Percentiles rank a stretch among this genome's conserved stretches.
Conservation (phyloP, 2,329 filamentous ascomycete species). For the Monosporascus sp. region DNA sequence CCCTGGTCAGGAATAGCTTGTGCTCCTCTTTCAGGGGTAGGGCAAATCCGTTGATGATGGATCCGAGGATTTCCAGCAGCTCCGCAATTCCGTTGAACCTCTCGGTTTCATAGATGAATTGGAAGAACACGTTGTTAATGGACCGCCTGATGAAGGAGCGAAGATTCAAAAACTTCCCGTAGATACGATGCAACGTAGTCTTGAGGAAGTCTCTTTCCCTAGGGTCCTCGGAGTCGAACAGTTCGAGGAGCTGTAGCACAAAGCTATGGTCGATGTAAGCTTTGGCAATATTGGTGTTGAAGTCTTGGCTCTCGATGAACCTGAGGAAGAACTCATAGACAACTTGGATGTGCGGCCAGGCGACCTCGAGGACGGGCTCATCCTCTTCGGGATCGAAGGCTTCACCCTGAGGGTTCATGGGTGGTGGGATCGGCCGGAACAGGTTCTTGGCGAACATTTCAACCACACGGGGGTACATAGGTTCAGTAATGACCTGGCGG, state of each 20-base stretch:
- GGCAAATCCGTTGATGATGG: slow-evolving; percentile 98
- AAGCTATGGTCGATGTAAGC: slow-evolving; percentile 98
- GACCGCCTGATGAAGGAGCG: slow-evolving; percentile 95
- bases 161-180: slow-evolving; percentile 97
- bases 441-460: slow-evolving; percentile 99
- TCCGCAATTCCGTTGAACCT: slow-evolving; percentile 98
- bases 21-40: slow-evolving; percentile 96
- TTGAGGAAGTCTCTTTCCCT: slow-evolving; percentile 96
- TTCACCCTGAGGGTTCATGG: slow-evolving; percentile 95
- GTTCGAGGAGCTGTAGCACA: slow-evolving; percentile 90
- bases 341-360: slow-evolving; percentile 98
- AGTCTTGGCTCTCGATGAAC: slow-evolving; percentile 99
- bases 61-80: slow-evolving; percentile 90
- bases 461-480: slow-evolving; percentile 97
- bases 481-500: slow-evolving; percentile 94
- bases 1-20: slow-evolving; percentile 93
- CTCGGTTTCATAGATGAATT: slow-evolving; percentile 98
- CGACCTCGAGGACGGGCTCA: slow-evolving; percentile 94
- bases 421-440: slow-evolving; percentile 93
- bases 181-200: slow-evolving; percentile 95
- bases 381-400: slow-evolving; percentile 98
- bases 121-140: slow-evolving; percentile 99
- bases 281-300: slow-evolving; percentile 99
- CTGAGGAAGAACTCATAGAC: slow-evolving; percentile 99
- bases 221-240: slow-evolving; percentile 97